Percentiles rank a stretch among this genome's conserved stretches.
phyloP scores from a whole-genome alignment of 331 rosid species.

The Quercus tomentella region DNA sequence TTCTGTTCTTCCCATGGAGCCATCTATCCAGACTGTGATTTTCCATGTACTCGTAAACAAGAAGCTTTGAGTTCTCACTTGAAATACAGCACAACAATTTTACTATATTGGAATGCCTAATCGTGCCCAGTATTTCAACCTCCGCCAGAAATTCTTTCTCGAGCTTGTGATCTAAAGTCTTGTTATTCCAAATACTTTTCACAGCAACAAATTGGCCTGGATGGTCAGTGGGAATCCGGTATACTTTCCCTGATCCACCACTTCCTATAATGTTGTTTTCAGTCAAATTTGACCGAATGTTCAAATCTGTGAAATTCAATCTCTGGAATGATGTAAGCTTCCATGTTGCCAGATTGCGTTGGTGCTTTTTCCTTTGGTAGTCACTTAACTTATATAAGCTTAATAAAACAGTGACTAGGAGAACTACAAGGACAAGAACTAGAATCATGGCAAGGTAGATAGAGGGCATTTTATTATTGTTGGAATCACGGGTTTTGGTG shows the following conservation, averaged over 20 bases:
- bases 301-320: slow-evolving; percentile 41
- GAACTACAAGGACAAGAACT: slow-evolving; percentile 5
- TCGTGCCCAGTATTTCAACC: slow-evolving; percentile 62
- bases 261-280: slow-evolving; percentile 70
- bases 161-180: slow-evolving; percentile 39
- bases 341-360: slow-evolving; percentile 46
- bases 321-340: slow-evolving; percentile 70
- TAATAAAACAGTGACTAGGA: slow-evolving; percentile 26
- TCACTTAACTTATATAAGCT: slow-evolving; percentile 19
- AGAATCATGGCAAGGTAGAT: slow-evolving; percentile 40
- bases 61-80: slow-evolving; percentile 59
- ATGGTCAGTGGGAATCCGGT: slow-evolving; percentile 46
- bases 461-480: slow-evolving; percentile 26
- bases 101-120: slow-evolving; percentile 78
- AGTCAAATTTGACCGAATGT: slow-evolving; percentile 47
- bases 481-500: slow-evolving; percentile 17
- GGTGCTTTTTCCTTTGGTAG: slow-evolving; percentile 16
- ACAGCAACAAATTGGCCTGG: slow-evolving; percentile 59
- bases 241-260: slow-evolving; percentile 90
- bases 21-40: slow-evolving; percentile 74
- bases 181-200: slow-evolving; percentile 58
- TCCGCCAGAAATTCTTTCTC: slow-evolving; percentile 74
- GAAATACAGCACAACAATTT: slow-evolving; percentile 73
- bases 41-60: slow-evolving; percentile 80
- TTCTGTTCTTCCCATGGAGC: slow-evolving; percentile 50